These are phyloP conservation scores for Candida pseudofarinosa DNA, from an alignment of 805 yeast species.

Conservation along the genomic window DNA sequence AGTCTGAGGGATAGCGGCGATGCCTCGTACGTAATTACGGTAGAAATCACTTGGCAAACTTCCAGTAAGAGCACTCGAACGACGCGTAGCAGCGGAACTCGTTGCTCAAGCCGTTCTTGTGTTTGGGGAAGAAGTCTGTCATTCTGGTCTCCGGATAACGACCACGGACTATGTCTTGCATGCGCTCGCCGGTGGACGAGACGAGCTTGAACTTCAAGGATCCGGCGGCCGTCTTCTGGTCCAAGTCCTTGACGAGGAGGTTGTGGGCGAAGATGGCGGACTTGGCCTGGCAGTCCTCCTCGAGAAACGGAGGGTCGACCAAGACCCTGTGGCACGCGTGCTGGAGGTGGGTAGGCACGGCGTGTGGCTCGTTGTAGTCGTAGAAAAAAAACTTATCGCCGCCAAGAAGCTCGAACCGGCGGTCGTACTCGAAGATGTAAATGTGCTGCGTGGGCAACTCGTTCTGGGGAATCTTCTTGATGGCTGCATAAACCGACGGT, in stretches of 20 bases:
- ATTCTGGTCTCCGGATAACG: slow-evolving; percentile 61
- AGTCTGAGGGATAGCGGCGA: too few relatives aligned
- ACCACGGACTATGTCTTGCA: slow-evolving; percentile 57
- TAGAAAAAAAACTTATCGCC: slow-evolving; percentile 69
- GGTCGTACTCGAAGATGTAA: slow-evolving; percentile 75
- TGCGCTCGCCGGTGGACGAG: slow-evolving; percentile 89
- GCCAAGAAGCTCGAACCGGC: slow-evolving; percentile 68
- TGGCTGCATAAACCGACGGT: slow-evolving; percentile 88
- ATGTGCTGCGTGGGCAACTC: slow-evolving; percentile 64
- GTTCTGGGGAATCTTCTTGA: slow-evolving; percentile 47
- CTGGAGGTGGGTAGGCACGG: slow-evolving; percentile 51
- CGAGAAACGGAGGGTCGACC: slow-evolving; percentile 87
- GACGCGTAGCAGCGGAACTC: slow-evolving; percentile 85
- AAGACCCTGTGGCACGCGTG: slow-evolving; percentile 67
- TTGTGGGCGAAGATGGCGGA: slow-evolving; percentile 51
- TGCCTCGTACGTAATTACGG: too few relatives aligned
- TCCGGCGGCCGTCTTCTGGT: slow-evolving; percentile 37
- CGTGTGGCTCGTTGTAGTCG: slow-evolving; percentile 69
- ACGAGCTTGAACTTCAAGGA: slow-evolving; percentile 47
- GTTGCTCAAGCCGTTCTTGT: slow-evolving; percentile 79
- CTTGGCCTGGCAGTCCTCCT: slow-evolving; percentile 75
- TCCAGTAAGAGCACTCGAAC: slow-evolving; percentile 69
- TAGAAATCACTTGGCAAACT: too few relatives aligned
- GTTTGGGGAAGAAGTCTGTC: slow-evolving; percentile 74
- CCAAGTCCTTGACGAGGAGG: slow-evolving; percentile 43